These are phyloP conservation scores for Aspergillus pseudotamarii DNA, from an alignment of 2,329 filamentous ascomycete species.

Conservation along the genomic window DNA sequence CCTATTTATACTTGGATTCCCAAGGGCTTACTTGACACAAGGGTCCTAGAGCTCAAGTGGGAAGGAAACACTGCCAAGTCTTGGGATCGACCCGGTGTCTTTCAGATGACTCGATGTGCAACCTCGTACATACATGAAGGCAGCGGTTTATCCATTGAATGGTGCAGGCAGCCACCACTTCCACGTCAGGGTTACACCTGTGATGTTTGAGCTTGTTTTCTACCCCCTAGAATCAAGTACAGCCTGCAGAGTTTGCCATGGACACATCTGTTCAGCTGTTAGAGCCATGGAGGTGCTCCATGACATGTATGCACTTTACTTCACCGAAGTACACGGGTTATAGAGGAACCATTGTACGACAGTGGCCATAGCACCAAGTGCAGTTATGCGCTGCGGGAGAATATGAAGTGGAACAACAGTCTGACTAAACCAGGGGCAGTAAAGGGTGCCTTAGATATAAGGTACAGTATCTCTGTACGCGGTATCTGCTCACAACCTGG, in stretches of 20 bases:
- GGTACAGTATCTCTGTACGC: not conserved
- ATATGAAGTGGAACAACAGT: not conserved
- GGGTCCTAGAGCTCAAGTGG: not conserved
- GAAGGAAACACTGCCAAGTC: not conserved
- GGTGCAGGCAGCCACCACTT: not conserved
- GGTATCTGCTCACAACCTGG: not conserved
- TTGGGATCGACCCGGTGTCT: not conserved
- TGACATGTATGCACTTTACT: not conserved
- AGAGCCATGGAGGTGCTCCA: not conserved
- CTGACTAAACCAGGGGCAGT: not conserved
- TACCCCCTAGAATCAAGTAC: not conserved
- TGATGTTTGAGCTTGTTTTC: not conserved
- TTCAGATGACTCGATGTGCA: conserved; percentile 14
- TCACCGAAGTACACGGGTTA: not conserved
- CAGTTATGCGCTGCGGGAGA: not conserved
- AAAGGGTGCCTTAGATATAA: not conserved
- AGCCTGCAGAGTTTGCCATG: not conserved
- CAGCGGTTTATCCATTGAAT: conserved; percentile 8
- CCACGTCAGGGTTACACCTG: not conserved
- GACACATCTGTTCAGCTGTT: not conserved
- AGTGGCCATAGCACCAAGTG: not conserved
- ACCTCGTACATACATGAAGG: conserved; percentile 11
- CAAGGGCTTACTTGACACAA: not conserved
- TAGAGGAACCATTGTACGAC: not conserved
- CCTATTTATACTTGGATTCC: not conserved